Base-by-base conservation (phyloP, 805 yeast genomes). In the Nakazawaea peltata region DNA sequence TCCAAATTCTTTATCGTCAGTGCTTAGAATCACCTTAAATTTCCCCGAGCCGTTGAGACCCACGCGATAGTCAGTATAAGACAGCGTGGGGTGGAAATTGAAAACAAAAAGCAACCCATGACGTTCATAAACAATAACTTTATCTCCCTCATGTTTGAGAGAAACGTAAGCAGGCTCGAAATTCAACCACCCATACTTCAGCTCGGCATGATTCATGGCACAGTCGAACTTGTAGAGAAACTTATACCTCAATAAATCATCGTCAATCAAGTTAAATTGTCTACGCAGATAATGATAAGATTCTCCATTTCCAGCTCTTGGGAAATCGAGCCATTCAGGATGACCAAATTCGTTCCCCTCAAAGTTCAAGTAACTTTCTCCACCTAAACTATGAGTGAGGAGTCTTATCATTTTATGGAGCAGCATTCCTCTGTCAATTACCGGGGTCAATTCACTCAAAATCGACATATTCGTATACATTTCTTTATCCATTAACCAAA, bases 331-430 rank as follows among this genome's bases (percentile, higher is more conserved):
- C 98, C 98, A 90, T 56, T 90, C 98, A 3, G 97, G 98, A 51
- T 90, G 98, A 13, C 98, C 98, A 62, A 92, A 90, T 60, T 90
- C 98, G 51, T 90, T 90, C 39, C 98, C 97, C 65, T 90, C 97
- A 55, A 90, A 90, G 55, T 88, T 90, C 53, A 90, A 71, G 53
- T 90, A 90, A 0, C 95, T 96, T 59, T 90, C 97, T 38, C 98
- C 98, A 31, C 97, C 97, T n/a, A 90, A 65, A 1, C 88, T 65
- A 48, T 85, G 88, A 1, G 97, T 90, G 16, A 88, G 48, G 37
- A 92, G 66, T 44, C 98, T 71, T 42, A 90, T 92, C 75, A 92
- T 59, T 56, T 90, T 90, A 61, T 90, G 98, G 43, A 90, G 66
- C 14, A 95, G 77, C 28, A 92, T 60, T 24, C 98, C 98, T 44